Evolutionary conservation across 192 early-diverging fungal genomes (phyloP), one percentile per base, ranked within the genome.

Genomic region (Coemansia sp.): DNA sequence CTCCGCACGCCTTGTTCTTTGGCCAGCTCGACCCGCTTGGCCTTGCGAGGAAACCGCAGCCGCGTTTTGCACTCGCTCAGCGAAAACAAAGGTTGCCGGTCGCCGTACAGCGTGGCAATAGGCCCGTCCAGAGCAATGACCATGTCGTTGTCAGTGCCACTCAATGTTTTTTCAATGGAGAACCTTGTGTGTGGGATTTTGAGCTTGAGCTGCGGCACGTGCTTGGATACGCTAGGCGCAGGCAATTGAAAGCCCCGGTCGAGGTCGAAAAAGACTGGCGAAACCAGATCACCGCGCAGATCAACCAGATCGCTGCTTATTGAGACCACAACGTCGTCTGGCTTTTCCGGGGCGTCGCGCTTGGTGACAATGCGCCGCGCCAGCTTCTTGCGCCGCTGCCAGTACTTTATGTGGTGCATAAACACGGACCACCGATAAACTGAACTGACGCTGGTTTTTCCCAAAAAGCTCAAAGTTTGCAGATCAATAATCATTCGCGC

Each of bases 361-460:
- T 66, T 69, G 1, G 66, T 81, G 6, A 72, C 72, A 66, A 81
- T 81, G 17, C 66, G 62, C 43, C 66, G 72, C 5, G 72, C 78
- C 21, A 81, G 72, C 48, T 63, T 71, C 37, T 61, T 67, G 45
- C 78, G 73, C 17, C 78, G 72, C 6, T 48, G 63, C 78, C 78
- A 81, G 63, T 75, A 81, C 45, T 72, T 67, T 14, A 81, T 41
- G 37, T 81, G 72, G 32, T 72, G 72, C 78, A 81, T 81, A 63
- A 75, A 68, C 38, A 81, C 78, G 0, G 78, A 61, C 78, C 78
- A 81, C 7, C 78, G 69, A 39, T 81, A 81, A 1, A 81, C 68
- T 5, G 78, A 75, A 50, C 65, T 69, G 19, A 81, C 78, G 17
- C 66, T 41, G 12, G 65, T 67, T 2, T 47, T 35, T 21, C 72